phyloP scores from a whole-genome alignment of 2,329 filamentous ascomycete genomes.

The Tolypocladium ovalisporum region DNA sequence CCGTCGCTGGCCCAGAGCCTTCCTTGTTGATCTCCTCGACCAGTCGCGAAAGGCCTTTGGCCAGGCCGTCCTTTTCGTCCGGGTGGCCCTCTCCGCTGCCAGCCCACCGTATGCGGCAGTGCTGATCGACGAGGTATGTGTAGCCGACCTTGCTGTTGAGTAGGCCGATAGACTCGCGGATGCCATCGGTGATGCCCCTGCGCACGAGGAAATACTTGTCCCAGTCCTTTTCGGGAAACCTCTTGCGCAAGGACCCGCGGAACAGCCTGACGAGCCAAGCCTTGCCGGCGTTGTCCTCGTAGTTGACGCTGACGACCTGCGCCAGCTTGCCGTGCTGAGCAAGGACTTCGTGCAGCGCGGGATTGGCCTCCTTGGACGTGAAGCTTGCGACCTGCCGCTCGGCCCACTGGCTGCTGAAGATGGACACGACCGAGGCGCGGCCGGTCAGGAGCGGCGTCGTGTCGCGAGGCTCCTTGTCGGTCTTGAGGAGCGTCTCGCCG shows the following conservation, averaged over 20 bases:
- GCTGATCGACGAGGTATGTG: conserved; percentile 77
- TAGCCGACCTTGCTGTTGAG: conserved; percentile 91
- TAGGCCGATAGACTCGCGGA: conserved; percentile 54
- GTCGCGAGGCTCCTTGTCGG: conserved; percentile 40
- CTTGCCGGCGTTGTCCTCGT: conserved; percentile 70
- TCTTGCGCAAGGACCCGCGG: conserved; percentile 38
- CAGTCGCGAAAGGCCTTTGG: conserved; percentile 52
- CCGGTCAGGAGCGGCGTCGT: conserved; percentile 68
- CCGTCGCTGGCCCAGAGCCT: conserved; percentile 18
- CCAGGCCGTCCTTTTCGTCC: conserved; percentile 56
- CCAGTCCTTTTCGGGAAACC: conserved; percentile 42
- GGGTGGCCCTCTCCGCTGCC: conserved; percentile 62
- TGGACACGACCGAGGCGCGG: conserved; percentile 64
- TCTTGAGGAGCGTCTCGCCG: conserved; percentile 62
- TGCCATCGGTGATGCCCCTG: conserved; percentile 46
- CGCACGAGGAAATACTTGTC: conserved; percentile 51
- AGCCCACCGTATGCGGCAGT: conserved; percentile 90
- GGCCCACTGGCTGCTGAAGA: conserved; percentile 81
- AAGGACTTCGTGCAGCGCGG: conserved; percentile 55
- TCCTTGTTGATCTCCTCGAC: conserved; percentile 43
- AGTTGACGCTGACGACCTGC: conserved; percentile 78
- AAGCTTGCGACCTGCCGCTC: conserved; percentile 71
- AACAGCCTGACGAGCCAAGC: conserved; percentile 48
- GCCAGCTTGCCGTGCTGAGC: conserved; percentile 38
- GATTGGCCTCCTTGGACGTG: conserved; percentile 52